Evolutionary conservation across 2,329 filamentous ascomycete genomes (phyloP), one percentile per base, ranked within the genome.

Genomic region (Botrytis cinerea): DNA sequence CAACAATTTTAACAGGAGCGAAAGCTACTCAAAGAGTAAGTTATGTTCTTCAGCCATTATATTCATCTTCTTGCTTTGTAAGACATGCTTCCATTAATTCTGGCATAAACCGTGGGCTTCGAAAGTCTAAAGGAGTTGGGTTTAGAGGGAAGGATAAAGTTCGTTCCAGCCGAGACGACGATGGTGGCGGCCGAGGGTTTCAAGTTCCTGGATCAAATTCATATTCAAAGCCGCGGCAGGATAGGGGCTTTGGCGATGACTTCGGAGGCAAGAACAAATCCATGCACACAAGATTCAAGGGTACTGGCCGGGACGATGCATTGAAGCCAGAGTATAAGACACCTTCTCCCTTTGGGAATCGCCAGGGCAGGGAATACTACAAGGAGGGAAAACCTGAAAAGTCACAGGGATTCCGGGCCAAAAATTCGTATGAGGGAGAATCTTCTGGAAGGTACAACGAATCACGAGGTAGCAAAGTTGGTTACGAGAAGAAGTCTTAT

Each of bases 21-120:
- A 61, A 71, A 64, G 71, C 72, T 70, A 60, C 75, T n/a, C 74
- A 70, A 68, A 71, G 35, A 62, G n/a, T 54, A 71, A 45, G 64
- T 38, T 43, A 22, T 20, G 48, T 60, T 59, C 35, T 70, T 35
- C 57, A 40, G 38, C 66, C 66, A 40, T 32, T 59, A 35, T 73
- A 74, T 74, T 72, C 57, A 60, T 62, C 74, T 66, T 38, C 66
- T 46, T 69, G 43, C 35, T 51, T 63, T 35, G 59, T 61, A n/a
- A 85, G 86, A 74, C 79, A 83, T 79, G 86, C 87, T 35, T 91
- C 89, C 60, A 85, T 93, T 59, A 87, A 85, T 74, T 92, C 91
- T 16, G 91, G 91, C 61, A 94, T 94, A 78, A 88, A 90, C 76
- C 85, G 87, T 63, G 92, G 92, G 22, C 84, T 93, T 72, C 88